Evolutionary conservation across 495 filamentous ascomycete species (phyloP), one percentile per base, ranked within the genome.

Genomic region (Penicillium maclennaniae): DNA sequence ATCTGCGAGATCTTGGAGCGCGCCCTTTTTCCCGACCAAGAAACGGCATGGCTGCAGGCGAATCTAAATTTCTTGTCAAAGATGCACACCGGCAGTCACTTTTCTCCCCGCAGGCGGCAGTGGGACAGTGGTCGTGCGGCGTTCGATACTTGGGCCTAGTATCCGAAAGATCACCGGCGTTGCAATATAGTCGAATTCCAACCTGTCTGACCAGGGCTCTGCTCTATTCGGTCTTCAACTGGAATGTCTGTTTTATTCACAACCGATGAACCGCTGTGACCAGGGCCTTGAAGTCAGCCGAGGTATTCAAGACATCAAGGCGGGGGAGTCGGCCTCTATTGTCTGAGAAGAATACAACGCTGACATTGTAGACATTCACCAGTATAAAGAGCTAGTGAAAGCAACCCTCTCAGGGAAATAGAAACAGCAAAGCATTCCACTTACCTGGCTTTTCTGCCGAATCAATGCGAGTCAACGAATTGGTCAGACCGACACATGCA

Each of bases 1-100:
- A 68, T 23, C 61, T 68, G 53, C 70, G 66, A 34, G 58, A 46
- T 58, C 62, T 69, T 2, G 62, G 36, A 21, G 42, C 54, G 25
- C 67, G 70, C 43, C 59, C 61, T 56, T 69, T 73, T 40, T 71
- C 69, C 34, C 61, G 62, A 39, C 63, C 57, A 36, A 62, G 57
- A 8, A 55, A 61, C 25, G 72, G 66, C 69, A 75, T 75, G 25
- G 25, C 43, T 53, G 41, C 21, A 48, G 49, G 28, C n/a, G 42
- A 45, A 17, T 26, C 31, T 9, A 20, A 34, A 12, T 8, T 15
- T 26, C 3, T 23, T 19, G n/a, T 37, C 8, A 31, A 28, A 27
- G 36, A 49, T 34, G 31, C 9, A 15, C 10, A n/a, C 26, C 3
- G 39, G 27, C 25, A 16, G 26, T 21, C 20, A 15, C 37, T 49